Percentiles rank a stretch among this genome's conserved stretches.
Evolutionary conservation across 805 yeast genomes (phyloP).

Genomic region (Yueomyces sinensis): DNA sequence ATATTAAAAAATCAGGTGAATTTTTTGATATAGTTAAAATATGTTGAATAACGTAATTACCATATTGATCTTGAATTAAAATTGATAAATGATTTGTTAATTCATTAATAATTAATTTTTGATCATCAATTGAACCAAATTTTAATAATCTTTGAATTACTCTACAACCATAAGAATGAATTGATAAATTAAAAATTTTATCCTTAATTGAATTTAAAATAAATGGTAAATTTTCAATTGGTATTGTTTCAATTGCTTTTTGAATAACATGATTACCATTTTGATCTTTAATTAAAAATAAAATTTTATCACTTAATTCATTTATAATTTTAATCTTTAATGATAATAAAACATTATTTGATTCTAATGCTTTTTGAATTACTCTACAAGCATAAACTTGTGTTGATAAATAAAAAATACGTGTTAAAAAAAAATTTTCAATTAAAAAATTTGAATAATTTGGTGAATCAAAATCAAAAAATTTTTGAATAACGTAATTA

Average conservation of each 20-base stretch:
- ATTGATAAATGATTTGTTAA: constrained; percentile 58
- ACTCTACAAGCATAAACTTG: constrained; percentile 99
- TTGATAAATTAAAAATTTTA: constrained; percentile 70
- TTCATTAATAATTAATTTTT: constrained; percentile 53
- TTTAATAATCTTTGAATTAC: constrained; percentile 89
- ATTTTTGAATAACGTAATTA: constrained; percentile 90
- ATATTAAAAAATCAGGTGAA: constrained; percentile 10
- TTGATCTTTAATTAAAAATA: constrained; percentile 78
- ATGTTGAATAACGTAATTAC: constrained; percentile 95
- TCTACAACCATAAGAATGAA: constrained; percentile 96
- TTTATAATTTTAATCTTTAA: constrained; percentile 56
- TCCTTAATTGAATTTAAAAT: constrained; percentile 57
- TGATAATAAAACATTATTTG: constrained; percentile 32
- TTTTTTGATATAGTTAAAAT: constrained; percentile 55
- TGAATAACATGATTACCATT: constrained; percentile 98
- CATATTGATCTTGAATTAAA: constrained; percentile 90
- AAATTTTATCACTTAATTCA: constrained; percentile 53
- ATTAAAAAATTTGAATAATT: constrained; percentile 59
- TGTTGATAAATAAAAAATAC: constrained; percentile 59
- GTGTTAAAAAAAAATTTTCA: constrained; percentile 36
- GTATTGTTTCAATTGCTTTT: constrained; percentile 79
- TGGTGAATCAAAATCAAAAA: constrained; percentile 67
- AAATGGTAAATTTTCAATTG: constrained; percentile 55
- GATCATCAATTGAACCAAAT: constrained; percentile 54
- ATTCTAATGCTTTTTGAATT: constrained; percentile 85